Evolutionary conservation across 2,329 filamentous ascomycete species (phyloP).

Genomic region (Lecanicillium sp.): DNA sequence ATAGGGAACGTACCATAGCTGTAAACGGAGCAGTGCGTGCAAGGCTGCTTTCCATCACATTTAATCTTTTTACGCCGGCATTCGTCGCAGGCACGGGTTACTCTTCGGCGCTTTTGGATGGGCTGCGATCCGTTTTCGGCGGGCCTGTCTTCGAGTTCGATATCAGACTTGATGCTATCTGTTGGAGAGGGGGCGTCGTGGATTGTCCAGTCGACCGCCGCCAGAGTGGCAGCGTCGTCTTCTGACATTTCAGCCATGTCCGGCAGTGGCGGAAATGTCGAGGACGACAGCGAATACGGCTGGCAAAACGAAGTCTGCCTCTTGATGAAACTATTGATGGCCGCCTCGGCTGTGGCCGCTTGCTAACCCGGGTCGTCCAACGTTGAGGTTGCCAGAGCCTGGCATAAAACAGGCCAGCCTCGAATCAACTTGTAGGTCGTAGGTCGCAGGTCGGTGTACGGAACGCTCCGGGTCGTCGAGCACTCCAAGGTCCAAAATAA

Average conservation of each 20-base stretch:
- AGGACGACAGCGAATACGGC: neutral
- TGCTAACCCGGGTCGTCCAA: too few relatives aligned
- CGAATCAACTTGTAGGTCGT: too few relatives aligned
- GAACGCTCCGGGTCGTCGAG: neutral
- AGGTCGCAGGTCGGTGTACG: too few relatives aligned
- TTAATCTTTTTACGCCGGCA: conserved; percentile 83
- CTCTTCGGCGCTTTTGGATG: conserved; percentile 67
- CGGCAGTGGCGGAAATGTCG: conserved; percentile 8
- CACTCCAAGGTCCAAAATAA: neutral
- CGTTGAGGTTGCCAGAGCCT: too few relatives aligned
- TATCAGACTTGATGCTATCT: conserved; percentile 34
- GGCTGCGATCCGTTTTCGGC: conserved; percentile 37
- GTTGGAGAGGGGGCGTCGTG: conserved; percentile 29
- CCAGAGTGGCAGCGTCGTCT: conserved; percentile 30
- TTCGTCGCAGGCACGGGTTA: conserved; percentile 75
- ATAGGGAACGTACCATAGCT: conserved; percentile 71
- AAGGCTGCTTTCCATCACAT: conserved; percentile 79
- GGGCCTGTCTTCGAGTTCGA: conserved; percentile 29
- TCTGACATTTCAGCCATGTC: conserved; percentile 32
- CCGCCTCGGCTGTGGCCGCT: too few relatives aligned
- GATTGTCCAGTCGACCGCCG: conserved; percentile 26
- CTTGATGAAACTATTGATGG: too few relatives aligned
- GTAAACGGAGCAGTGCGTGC: conserved; percentile 95
- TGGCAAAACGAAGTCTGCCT: neutral
- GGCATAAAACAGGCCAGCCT: too few relatives aligned